These are phyloP conservation scores for Exophiala sp. DNA, from an alignment of 2,329 filamentous ascomycete species.

Conservation along the genomic window DNA sequence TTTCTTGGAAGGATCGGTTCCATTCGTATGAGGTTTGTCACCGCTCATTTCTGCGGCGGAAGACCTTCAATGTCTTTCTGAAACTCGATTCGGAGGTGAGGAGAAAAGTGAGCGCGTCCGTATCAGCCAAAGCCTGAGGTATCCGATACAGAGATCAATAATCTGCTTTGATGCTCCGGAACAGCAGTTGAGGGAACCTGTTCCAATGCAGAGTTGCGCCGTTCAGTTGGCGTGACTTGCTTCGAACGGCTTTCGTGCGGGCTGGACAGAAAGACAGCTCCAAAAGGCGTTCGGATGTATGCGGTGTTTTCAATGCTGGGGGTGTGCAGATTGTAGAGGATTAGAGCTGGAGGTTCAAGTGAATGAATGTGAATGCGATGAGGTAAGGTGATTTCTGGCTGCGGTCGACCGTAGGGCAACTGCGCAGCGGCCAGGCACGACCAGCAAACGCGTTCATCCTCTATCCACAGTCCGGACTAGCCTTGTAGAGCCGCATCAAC, in stretches of 20 bases:
- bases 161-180: neutral
- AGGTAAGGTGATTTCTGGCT: conserved; percentile 13
- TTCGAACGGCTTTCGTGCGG: neutral
- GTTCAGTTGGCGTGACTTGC: conserved; percentile 33
- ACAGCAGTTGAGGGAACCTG: conserved; percentile 32
- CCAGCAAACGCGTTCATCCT: conserved; percentile 8
- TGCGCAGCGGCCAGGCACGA: conserved; percentile 14
- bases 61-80: neutral
- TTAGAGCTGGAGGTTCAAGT: neutral
- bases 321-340: neutral
- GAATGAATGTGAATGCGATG: conserved; percentile 6
- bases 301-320: neutral
- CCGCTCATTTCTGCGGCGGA: conserved; percentile 56
- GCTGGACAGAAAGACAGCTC: too few species aligned
- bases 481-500: conserved; percentile 2
- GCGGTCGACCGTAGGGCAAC: conserved; percentile 7
- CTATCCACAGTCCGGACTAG: neutral
- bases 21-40: conserved; percentile 65
- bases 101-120: neutral
- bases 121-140: too few species aligned
- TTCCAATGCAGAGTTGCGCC: conserved; percentile 46
- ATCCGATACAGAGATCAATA: too few species aligned
- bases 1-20: conserved; percentile 67
- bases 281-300: too few species aligned
- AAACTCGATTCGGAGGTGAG: neutral